These are phyloP conservation scores for Jatropha podagrica DNA, from an alignment of 441 rosid species.

Conservation along the genomic window DNA sequence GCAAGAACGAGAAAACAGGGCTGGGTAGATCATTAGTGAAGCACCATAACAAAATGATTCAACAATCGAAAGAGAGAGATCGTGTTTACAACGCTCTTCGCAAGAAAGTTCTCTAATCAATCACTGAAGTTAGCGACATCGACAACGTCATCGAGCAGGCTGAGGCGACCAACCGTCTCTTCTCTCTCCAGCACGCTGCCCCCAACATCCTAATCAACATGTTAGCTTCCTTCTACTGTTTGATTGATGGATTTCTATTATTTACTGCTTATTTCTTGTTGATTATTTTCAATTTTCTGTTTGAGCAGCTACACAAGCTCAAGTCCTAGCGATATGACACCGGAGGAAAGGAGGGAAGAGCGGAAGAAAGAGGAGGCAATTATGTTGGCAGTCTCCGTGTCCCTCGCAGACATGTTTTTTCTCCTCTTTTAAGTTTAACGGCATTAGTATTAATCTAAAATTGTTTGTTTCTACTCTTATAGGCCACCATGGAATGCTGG, in stretches of 20 bases:
- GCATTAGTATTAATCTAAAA: background rate
- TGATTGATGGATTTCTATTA: background rate
- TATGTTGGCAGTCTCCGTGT: slow-evolving; percentile 65
- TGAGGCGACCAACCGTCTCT: slow-evolving; percentile 60
- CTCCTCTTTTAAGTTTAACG: background rate
- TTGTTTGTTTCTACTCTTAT: slow-evolving; percentile 14
- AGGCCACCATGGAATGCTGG: slow-evolving; percentile 83
- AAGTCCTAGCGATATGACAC: slow-evolving; percentile 41
- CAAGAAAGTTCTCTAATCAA: slow-evolving; percentile 78
- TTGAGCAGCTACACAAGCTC: slow-evolving; percentile 56
- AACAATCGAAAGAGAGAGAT: slow-evolving; percentile 77
- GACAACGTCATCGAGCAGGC: slow-evolving; percentile 77
- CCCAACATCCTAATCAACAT: slow-evolving; percentile 54
- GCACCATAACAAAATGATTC: slow-evolving; percentile 86
- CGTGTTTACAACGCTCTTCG: slow-evolving; percentile 48
- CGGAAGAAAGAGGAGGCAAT: slow-evolving; percentile 61
- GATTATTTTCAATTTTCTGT: background rate
- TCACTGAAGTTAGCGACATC: slow-evolving; percentile 73
- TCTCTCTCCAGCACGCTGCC: slow-evolving; percentile 36
- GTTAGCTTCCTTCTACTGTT: slow-evolving; percentile 32
- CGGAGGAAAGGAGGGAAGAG: slow-evolving; percentile 60
- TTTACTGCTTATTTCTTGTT: background rate
- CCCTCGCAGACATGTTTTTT: slow-evolving; percentile 61
- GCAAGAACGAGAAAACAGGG: slow-evolving; percentile 76
- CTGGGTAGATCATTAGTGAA: slow-evolving; percentile 81